Evolutionary conservation across 2,329 filamentous ascomycete species (phyloP), one percentile per base, ranked within the genome.

Genomic region (Hypomyces perniciosus): DNA sequence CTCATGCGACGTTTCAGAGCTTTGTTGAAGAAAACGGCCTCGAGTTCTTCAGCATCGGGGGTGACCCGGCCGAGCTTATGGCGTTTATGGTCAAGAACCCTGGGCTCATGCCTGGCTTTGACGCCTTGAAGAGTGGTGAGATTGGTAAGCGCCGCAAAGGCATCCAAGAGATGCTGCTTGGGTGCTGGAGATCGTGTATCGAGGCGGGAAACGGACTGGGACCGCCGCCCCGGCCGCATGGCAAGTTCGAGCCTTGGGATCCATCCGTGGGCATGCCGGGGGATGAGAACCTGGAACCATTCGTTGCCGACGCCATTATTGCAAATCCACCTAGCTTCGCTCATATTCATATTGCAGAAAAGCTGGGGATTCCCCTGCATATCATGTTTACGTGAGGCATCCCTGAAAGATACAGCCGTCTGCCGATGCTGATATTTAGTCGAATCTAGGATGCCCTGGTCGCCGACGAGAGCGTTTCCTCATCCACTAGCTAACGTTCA

Each of bases 31-130:
- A 86, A 47, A 83, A 84, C 62, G 84, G 77, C 0, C 75, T 91
- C 10, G 87, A 90, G 60, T 91, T 90, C 66, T 90, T 86, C 66
- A 79, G 71, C 54, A 86, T 90, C 46, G 85, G 86, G n/a, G 86
- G 86, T 3, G 85, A 90, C 62, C 86, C 86, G 1, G 78, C 83
- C 1, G 80, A 87, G 60, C 72, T 90, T 40, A 90, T 90, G 86
- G 88, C 89, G 3, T 95, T 92, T 61, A 95, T 95, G 89, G 89
- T 93, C 42, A 91, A 91, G 67, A 87, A 93, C 58, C 88, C 90
- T 0, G 88, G 89, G 0, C 72, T 95, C 31, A 89, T 95, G 84
- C 90, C 90, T 1, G 86, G 86, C 1, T 81, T 92, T 52, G 85
- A 91, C 44, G 84, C 86, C 1, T 68, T 95, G 44, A 84, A 83